Evolutionary conservation across 2,329 filamentous ascomycete species (phyloP), one percentile per base, ranked within the genome.

Genomic region (Aureobasidium pullulans): DNA sequence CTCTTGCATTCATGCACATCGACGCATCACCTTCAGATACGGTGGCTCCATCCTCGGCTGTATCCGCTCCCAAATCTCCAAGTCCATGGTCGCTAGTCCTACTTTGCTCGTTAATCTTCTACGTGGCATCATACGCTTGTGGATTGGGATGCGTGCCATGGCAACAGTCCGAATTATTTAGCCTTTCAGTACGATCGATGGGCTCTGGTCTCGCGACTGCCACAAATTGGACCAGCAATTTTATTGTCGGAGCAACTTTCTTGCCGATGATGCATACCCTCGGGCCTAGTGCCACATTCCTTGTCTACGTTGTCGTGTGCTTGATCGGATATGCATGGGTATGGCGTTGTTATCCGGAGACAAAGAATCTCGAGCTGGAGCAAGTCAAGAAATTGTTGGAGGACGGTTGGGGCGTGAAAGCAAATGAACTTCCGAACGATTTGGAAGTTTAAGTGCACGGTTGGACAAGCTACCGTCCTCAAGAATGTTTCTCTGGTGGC

Each of bases 61-160:
- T 34, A 34, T 40, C 48, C 29, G 6, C 13, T 36, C 72, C 2
- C 23, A 3, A 75, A 1, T 70, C 36, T 8, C 15, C 57, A 15
- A 16, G 36, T 8, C 29, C 59, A 6, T 71, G 75, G 62, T 70
- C 79, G 5, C 50, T 75, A 31, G 69, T 86, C 16, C 87, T 96
- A 44, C 81, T 96, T 2, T 63, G 83, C 42, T 87, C 87, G 64
- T 86, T 96, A 71, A 87, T 91, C 72, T 66, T 90, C 7, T 96
- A 95, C 72, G 91, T 96, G 1, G 87, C 89, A 8, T 81, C 87
- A 1, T 97, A 95, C 70, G 93, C 93, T 1, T 78, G 92, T 1
- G 93, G 93, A 2, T 80, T 97, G 2, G 93, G 93, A 8, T 95
- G 91, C 66, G 90, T 97, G 2, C 92, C 93, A 0, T 97, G 93